A percentile compares a stretch with the other conserved stretches of the same genome.
Conservation (phyloP, 2,329 filamentous ascomycete genomes). For the Aspergillus oerlinghausenensis region DNA sequence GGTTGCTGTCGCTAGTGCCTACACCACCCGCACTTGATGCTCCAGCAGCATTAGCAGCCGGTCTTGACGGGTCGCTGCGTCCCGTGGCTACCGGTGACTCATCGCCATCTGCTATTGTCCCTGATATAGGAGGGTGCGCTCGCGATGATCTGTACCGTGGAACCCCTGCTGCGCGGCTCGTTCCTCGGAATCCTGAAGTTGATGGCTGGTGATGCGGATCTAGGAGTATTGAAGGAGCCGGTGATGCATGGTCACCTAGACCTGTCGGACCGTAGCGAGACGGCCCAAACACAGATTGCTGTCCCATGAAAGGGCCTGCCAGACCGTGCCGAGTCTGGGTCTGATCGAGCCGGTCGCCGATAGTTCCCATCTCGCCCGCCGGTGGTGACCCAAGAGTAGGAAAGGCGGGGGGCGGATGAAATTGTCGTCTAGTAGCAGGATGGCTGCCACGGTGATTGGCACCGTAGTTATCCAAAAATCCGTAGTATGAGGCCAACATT, state of each 20-base stretch:
- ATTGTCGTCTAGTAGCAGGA: constrained; percentile 45
- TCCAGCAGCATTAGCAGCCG: constrained; percentile 19
- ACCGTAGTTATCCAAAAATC: constrained; percentile 89
- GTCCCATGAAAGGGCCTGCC: constrained; percentile 16
- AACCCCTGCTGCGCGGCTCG: constrained; percentile 19
- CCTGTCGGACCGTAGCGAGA: constrained; percentile 23
- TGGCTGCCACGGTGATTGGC: constrained; percentile 65
- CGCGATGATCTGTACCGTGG: constrained; percentile 30
- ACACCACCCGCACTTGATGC: constrained; percentile 34
- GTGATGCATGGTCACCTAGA: constrained; percentile 30
- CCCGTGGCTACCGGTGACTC: constrained; percentile 17
- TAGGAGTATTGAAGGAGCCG: constrained; percentile 41
- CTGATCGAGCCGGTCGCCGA: constrained; percentile 35
- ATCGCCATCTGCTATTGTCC: constrained; percentile 29
- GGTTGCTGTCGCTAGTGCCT: constrained; percentile 50
- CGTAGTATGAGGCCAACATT: constrained; percentile 95
- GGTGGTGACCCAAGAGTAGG: constrained; percentile 63
- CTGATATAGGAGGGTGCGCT: constrained; percentile 20
- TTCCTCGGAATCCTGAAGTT: constrained; percentile 32
- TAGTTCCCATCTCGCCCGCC: constrained; percentile 43
- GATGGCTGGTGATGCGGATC: constrained; percentile 46
- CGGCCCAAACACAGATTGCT: constrained; percentile 24
- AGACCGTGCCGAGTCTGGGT: constrained; percentile 16
- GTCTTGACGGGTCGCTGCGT: constrained; percentile 13
- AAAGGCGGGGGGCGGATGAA: constrained; percentile 72